Conservation (phyloP, 2,329 filamentous ascomycete genomes). For the Ophiostoma ulmi region DNA sequence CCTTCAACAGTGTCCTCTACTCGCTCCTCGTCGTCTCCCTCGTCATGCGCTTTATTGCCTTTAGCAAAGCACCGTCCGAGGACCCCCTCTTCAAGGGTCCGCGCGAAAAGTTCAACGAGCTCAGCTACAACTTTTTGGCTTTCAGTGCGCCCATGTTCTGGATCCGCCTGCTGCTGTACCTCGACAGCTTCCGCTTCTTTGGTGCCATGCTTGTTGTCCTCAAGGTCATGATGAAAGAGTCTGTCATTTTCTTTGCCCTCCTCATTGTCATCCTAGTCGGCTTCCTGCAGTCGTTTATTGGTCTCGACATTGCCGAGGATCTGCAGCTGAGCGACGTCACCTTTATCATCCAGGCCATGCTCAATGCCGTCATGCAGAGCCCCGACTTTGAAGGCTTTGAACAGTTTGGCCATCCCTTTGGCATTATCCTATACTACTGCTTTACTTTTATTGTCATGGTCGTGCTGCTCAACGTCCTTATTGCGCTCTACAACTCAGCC, state of each 20-base stretch:
- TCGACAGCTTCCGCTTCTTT: constrained; percentile 93
- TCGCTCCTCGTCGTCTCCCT: constrained; percentile 72
- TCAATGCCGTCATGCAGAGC: constrained; percentile 84
- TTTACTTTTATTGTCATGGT: constrained; percentile 92
- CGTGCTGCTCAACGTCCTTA: constrained; percentile 87
- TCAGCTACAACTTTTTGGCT: constrained; percentile 91
- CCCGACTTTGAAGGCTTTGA: constrained; percentile 89
- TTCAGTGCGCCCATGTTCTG: constrained; percentile 96
- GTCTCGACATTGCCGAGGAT: constrained; percentile 77
- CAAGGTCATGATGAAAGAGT: constrained; percentile 92
- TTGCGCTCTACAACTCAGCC: constrained; percentile 93
- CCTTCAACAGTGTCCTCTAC: constrained; percentile 85
- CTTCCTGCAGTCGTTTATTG: constrained; percentile 91
- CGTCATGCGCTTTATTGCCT: constrained; percentile 69
- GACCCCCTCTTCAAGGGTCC: constrained; percentile 38
- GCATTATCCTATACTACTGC: constrained; percentile 91
- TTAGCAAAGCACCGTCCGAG: constrained; percentile 47
- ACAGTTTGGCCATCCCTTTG: constrained; percentile 85
- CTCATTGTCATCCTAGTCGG: constrained; percentile 76
- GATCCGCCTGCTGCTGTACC: constrained; percentile 83
- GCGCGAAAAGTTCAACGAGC: constrained; percentile 62
- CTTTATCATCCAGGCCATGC: constrained; percentile 77
- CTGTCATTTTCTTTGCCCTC: constrained; percentile 91
- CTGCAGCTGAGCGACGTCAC: constrained; percentile 61
- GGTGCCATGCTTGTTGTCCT: constrained; percentile 96